phyloP scores from a whole-genome alignment of 345 rosid genomes.

The Camelina neglecta region DNA sequence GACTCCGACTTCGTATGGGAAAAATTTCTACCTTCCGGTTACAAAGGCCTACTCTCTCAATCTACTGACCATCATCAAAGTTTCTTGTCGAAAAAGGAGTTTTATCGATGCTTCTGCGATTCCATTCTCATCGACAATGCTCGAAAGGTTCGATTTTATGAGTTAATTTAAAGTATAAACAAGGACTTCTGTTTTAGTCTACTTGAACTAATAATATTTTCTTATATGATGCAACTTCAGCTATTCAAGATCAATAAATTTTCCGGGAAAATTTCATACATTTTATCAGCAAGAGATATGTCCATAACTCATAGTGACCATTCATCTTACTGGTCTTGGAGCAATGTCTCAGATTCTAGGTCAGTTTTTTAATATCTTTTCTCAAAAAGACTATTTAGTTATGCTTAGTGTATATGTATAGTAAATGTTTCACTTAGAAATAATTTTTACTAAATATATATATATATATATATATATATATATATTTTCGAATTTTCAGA shows the following conservation, averaged over 20 bases:
- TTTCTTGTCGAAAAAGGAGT: constrained; percentile 64
- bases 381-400: background rate
- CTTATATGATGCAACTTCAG: constrained; percentile 40
- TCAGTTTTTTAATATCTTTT: background rate
- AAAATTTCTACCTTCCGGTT: constrained; percentile 58
- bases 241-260: constrained; percentile 62
- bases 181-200: background rate
- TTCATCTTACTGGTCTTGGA: constrained; percentile 65
- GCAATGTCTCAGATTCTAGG: constrained; percentile 60
- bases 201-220: background rate
- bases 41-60: constrained; percentile 40
- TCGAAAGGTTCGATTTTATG: constrained; percentile 43
- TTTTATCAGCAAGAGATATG: constrained; percentile 73
- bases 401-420: background rate
- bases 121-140: constrained; percentile 57
- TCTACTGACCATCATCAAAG: constrained; percentile 19
- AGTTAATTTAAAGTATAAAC: background rate
- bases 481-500: constrained; percentile 27
- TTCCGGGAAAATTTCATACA: constrained; percentile 56
- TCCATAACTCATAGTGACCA: constrained; percentile 57
- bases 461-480: no score
- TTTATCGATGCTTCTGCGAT: constrained; percentile 56
- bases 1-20: constrained; percentile 69
- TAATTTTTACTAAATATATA: background rate
- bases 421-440: background rate